Base-by-base conservation (phyloP, 106 monocot species). In the Dendrobium chrysotoxum region DNA sequence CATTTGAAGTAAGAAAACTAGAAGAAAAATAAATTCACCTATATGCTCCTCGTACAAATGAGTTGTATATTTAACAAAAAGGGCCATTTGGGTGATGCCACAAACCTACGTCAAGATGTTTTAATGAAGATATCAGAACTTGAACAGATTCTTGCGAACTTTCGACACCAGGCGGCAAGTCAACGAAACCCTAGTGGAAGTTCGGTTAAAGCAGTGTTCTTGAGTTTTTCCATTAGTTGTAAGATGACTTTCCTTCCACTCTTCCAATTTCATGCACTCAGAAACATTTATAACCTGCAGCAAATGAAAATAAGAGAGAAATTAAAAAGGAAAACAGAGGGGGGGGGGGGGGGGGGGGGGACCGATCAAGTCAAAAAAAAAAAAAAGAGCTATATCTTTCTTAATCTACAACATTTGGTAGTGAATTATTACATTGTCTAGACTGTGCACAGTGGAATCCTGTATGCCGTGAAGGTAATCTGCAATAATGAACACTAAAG, bases 401-500 rank as follows among this genome's bases (percentile, higher is more conserved):
- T 61, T 23, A 61, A 61, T n/a, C 61, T 61, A 61, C 61, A 23
- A 7, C 61, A 61, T 61, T n/a, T 25, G 31, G 13, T 9, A 7
- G 1, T 21, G 7, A 40, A 18, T 20, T 53, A 41, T 79, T 47
- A 96, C 96, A 93, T 87, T 87, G 25, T 85, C 79, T 73, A 93
- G 53, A 53, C 81, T 85, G 61, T 88, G 93, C 4, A 85, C 73
- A 9, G 81, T 66, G 72, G 85, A 85, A 84, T 92, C 92, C 61
- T 88, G 78, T 81, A 94, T 96, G 4, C 93, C 92, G 66, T 96
- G 96, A 57, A 96, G 75, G 76, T 87, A 93, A 81, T 92, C 96
- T 93, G 89, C 57, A 87, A 23, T 5, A 13, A 17, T 15, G 15
- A 30, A 28, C 70, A 70, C 35, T 12, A 28, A 35, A 38, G 4